A percentile compares a stretch with the other conserved stretches of the same genome.
These are phyloP conservation scores for Hyaloperonospora brassicae DNA, from an alignment of 352 stramenopile species.

Conservation along the genomic window DNA sequence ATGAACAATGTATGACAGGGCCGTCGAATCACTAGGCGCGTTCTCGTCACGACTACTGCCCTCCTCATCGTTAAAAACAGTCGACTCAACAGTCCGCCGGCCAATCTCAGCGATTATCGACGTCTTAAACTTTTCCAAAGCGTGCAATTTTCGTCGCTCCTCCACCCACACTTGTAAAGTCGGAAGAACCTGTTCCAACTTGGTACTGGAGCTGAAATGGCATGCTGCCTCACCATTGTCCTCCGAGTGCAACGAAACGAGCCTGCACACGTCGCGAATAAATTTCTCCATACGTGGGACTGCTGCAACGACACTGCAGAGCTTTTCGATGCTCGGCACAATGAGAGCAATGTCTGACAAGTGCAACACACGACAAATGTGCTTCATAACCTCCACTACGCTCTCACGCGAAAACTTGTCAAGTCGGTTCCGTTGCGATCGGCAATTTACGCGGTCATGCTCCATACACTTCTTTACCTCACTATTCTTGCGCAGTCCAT, in stretches of 20 bases:
- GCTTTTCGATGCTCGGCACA: conserved; percentile 64
- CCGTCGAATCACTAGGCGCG: conserved; percentile 26
- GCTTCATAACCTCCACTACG: conserved; percentile 71
- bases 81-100: conserved; percentile 47
- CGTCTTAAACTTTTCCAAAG: conserved; percentile 57
- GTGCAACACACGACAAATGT: conserved; percentile 74
- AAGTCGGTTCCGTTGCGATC: conserved; percentile 66
- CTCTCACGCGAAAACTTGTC: conserved; percentile 73
- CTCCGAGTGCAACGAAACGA: conserved; percentile 48
- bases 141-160: conserved; percentile 46
- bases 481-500: conserved; percentile 77
- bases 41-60: conserved; percentile 5
- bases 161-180: conserved; percentile 63
- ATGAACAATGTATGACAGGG: conserved; percentile 49
- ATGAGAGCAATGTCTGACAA: conserved; percentile 80
- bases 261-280: conserved; percentile 76
- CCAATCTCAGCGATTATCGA: conserved; percentile 50
- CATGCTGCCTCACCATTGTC: conserved; percentile 23
- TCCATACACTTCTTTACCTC: conserved; percentile 73
- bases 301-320: conserved; percentile 69
- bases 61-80: conserved; percentile 22
- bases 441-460: conserved; percentile 69
- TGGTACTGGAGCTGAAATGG: conserved; percentile 23
- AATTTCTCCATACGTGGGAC: conserved; percentile 84
- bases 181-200: conserved; percentile 64